A percentile compares a stretch with the other conserved stretches of the same genome.
These are phyloP conservation scores for Plantago major DNA, from an alignment of 257 asterid species.

Conservation along the genomic window DNA sequence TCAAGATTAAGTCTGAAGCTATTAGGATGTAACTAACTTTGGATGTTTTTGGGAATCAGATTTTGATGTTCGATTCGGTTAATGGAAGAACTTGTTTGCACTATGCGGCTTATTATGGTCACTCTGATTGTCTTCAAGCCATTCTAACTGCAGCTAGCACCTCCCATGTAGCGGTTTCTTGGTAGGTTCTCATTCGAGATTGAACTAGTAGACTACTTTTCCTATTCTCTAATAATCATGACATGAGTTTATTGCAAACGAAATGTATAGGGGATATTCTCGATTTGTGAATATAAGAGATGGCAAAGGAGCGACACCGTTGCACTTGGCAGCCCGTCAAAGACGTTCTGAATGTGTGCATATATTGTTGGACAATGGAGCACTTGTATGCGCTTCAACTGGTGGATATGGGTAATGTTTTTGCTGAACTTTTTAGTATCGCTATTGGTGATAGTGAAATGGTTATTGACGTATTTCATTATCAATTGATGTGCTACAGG, in stretches of 20 bases:
- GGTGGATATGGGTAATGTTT: slow-evolving; percentile 62
- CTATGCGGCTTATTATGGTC: slow-evolving; percentile 94
- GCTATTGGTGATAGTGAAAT: background rate
- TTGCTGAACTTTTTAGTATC: background rate
- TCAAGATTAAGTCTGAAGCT: background rate
- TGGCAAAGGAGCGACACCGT: slow-evolving; percentile 91
- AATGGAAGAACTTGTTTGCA: slow-evolving; percentile 95
- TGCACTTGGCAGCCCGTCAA: slow-evolving; percentile 93
- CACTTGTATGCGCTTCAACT: slow-evolving; percentile 82
- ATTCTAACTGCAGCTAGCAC: slow-evolving; percentile 80
- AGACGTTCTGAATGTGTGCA: slow-evolving; percentile 69
- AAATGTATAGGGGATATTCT: slow-evolving; percentile 65
- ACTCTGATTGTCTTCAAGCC: slow-evolving; percentile 65
- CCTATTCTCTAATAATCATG: background rate
- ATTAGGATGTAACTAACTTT: slow-evolving; percentile 12
- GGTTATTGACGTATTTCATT: background rate
- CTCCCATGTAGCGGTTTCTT: slow-evolving; percentile 73
- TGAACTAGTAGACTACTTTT: background rate
- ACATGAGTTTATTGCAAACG: background rate
- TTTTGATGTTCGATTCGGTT: slow-evolving; percentile 80
- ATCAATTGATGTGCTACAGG: slow-evolving; percentile 29
- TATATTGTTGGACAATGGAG: slow-evolving; percentile 69
- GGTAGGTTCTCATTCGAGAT: slow-evolving; percentile 38
- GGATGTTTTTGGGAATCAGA: slow-evolving; percentile 36
- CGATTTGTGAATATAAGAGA: slow-evolving; percentile 91